A percentile compares a stretch with the other conserved stretches of the same genome.
Evolutionary conservation across 345 rosid genomes (phyloP).

Genomic region (Dimocarpus longan): DNA sequence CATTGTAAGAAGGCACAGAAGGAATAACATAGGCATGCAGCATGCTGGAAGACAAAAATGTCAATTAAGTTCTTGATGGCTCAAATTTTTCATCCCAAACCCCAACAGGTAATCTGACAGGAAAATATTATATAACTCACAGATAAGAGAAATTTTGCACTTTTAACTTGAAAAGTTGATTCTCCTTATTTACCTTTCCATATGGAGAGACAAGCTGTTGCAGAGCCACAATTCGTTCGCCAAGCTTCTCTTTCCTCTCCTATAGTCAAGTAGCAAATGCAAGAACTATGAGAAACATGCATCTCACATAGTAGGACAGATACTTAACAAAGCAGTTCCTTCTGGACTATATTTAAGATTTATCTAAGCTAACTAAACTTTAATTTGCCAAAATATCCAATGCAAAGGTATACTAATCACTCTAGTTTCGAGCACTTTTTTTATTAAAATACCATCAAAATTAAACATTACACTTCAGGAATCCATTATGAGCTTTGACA

Average conservation of each 20-base stretch:
- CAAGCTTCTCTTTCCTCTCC: constrained; percentile 90
- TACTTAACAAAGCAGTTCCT: not conserved
- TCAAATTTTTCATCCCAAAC: not conserved
- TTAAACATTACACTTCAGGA: not conserved
- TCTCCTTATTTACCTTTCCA: constrained; percentile 67
- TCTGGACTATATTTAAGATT: not conserved
- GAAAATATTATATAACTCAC: not conserved
- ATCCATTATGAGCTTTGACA: not conserved
- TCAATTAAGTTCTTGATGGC: not conserved
- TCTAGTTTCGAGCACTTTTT: not conserved
- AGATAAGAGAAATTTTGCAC: not conserved
- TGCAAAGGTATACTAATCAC: not conserved
- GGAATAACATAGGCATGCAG: not conserved
- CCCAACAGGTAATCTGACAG: not conserved
- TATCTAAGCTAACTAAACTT: not conserved
- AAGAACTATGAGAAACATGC: constrained; percentile 4
- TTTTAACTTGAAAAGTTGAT: constrained; percentile 6
- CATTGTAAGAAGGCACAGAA: not conserved
- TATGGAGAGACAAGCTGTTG: constrained; percentile 97
- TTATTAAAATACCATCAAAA: not conserved
- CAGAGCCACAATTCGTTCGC: constrained; percentile 81
- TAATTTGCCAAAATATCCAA: not conserved
- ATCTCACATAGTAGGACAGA: not conserved
- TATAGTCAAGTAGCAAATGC: constrained; percentile 34
- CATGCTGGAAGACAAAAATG: not conserved